Base-by-base conservation (phyloP, 148 eudicot species). In the Rhododendron mucronatum region DNA sequence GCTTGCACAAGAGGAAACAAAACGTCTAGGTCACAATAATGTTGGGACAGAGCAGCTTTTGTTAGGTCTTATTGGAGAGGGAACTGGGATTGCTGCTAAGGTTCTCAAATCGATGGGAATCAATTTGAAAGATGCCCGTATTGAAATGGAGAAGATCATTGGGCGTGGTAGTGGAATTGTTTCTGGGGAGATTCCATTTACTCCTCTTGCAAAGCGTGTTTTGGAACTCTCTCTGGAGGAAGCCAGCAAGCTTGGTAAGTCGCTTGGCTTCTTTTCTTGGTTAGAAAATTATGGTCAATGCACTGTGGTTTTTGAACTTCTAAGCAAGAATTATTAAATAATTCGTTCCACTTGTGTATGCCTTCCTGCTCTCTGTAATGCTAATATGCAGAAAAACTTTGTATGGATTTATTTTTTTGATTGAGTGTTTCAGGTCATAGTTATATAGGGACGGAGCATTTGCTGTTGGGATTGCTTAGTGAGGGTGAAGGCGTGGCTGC, bases 401-500 rank as follows among this genome's bases (percentile, higher is more conserved):
- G 82, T 78, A 23, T 35, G 57, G 48, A 63, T 82, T 59, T 9
- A n/a, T 39, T 41, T 71, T 71, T 82, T 13, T 59, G n/a, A 28
- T 61, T 37, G 63, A 53, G 79, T 61, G 39, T 45, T 89, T 59
- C 83, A 92, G 94, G 94, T 83, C 94, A 91, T 85, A 90, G 90
- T 83, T 92, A 95, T 88, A 96, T 95, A 86, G 98, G 99, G 55
- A 92, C 99, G 5, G 99, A 96, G 86, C 99, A 96, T 90, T 92
- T 96, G 92, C 93, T 96, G 76, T 89, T 96, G 90, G 99, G 95
- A 57, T 91, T 95, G 91, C 99, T 96, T 88, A 93, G 98, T 76
- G 99, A 95, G 91, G 99, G 98, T 83, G 99, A 96, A 86, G 98
- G 98, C 87, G 99, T 95, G 65, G 98, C 98, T 82, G 96, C 95